Evolutionary conservation across 2,329 filamentous ascomycete species (phyloP), one percentile per base, ranked within the genome.

Genomic region (Diplodia intermedia): DNA sequence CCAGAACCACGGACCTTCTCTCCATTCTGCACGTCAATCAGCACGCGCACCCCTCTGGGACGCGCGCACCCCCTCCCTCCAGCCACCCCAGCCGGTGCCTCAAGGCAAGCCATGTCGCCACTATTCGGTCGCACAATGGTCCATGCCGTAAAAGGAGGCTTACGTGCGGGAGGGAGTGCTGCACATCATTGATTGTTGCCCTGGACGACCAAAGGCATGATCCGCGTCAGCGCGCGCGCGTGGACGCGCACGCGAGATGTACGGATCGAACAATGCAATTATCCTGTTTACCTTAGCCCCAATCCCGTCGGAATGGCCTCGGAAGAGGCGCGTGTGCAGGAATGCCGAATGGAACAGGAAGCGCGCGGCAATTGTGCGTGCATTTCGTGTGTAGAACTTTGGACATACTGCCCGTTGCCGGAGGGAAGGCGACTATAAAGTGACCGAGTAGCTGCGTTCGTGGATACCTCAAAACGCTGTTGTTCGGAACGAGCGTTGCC

Each of bases 21-120:
- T 47, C 57, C 40, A 47, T n/a, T 23, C 60, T 63, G 60, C 60
- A 53, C 60, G 60, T 63, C 60, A 63, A 31, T 11, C 57, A 33
- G 38, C 57, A 33, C 26, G 57, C 15, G 12, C 53, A 20, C 53
- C 31, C 29, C 12, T 33, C 43, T 5, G 43, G 23, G 26, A 7
- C 57, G 18, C 15, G 18, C 29, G 29, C 29, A 38, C 8, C 31
- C 31, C 36, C 31, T 9, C 43, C 47, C 14, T 5, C 18, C 20
- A 11, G 43, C 43, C n/a, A 47, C 43, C 43, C 18, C 8, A 20
- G n/a, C 43, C 40, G 40, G 18, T 18, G 40, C 40, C 40, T 8
- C 40, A 43, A 18, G 8, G 43, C 18, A 47, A 20, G 43, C n/a
- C 43, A 47, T 47, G 20, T n/a, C 43, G 9, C 29, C n/a, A 38